A percentile compares a stretch with the other conserved stretches of the same genome.
phyloP scores from a whole-genome alignment of 345 rosid genomes.

The Aegle marmelos region DNA sequence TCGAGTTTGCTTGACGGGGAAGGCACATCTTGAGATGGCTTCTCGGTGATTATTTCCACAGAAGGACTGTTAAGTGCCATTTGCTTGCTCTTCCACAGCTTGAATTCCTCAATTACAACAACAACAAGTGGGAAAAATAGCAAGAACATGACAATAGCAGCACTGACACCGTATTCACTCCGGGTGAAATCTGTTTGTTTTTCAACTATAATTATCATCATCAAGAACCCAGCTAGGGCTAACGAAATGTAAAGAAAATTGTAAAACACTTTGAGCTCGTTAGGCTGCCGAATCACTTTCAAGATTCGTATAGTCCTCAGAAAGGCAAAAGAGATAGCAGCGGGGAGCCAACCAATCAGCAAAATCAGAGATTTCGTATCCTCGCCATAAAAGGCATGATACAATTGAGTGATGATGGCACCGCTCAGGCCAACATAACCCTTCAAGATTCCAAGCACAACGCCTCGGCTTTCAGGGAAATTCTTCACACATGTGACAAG shows the following conservation, averaged over 20 bases:
- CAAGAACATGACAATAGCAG: constrained; percentile 47
- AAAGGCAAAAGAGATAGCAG: constrained; percentile 45
- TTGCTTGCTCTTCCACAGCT: constrained; percentile 35
- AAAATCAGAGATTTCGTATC: constrained; percentile 42
- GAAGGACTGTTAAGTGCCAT: constrained; percentile 26
- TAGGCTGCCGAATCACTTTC: constrained; percentile 40
- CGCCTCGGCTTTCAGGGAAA: constrained; percentile 61
- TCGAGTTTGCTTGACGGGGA: not conserved
- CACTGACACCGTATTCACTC: constrained; percentile 41
- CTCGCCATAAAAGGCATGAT: constrained; percentile 39
- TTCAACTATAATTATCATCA: constrained; percentile 48
- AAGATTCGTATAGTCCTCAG: constrained; percentile 39
- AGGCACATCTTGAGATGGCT: constrained; percentile 6
- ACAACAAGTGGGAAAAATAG: constrained; percentile 48
- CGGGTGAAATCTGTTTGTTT: constrained; percentile 24
- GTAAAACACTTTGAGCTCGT: constrained; percentile 53
- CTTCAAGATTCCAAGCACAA: constrained; percentile 53
- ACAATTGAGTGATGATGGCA: constrained; percentile 55
- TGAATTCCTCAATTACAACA: constrained; percentile 48
- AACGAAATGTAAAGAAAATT: constrained; percentile 51
- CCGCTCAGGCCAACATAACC: constrained; percentile 58
- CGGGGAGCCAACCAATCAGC: constrained; percentile 60
- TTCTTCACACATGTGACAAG: constrained; percentile 63
- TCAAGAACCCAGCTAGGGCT: constrained; percentile 56
- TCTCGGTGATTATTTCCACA: constrained; percentile 26